phyloP scores from a whole-genome alignment of 441 rosid species.

The Pelargonium cotyledonis region DNA sequence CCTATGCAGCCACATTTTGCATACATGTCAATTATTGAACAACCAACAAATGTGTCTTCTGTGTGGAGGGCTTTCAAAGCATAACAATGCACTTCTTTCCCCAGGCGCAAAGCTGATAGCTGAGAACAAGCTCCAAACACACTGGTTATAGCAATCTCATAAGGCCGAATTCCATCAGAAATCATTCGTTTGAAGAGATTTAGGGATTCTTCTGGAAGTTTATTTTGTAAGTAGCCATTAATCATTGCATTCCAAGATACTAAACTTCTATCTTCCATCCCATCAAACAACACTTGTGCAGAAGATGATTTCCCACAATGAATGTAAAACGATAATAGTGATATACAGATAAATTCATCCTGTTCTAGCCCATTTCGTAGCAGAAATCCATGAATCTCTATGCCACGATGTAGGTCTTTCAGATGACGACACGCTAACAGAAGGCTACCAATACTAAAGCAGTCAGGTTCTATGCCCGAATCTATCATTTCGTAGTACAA shows the following conservation, averaged over 20 bases:
- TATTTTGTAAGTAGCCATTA: constrained; percentile 37
- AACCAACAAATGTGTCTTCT: constrained; percentile 30
- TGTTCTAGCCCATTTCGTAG: constrained; percentile 38
- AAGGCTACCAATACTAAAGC: constrained; percentile 45
- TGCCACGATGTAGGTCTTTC: constrained; percentile 36
- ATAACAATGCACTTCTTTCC: constrained; percentile 46
- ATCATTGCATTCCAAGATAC: constrained; percentile 47
- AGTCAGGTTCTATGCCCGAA: constrained; percentile 40
- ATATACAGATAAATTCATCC: constrained; percentile 36
- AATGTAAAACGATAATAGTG: constrained; percentile 47
- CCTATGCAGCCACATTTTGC: constrained; percentile 39
- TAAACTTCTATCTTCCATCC: constrained; percentile 34
- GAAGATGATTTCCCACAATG: constrained; percentile 34
- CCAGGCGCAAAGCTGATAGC: constrained; percentile 37
- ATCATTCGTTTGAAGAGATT: constrained; percentile 35
- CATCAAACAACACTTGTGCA: constrained; percentile 40
- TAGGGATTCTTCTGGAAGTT: constrained; percentile 37
- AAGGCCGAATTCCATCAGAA: constrained; percentile 29
- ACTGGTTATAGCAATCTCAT: constrained; percentile 29
- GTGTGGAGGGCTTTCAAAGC: constrained; percentile 31
- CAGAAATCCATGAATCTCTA: constrained; percentile 47
- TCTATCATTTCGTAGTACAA: constrained; percentile 36
- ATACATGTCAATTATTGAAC: constrained; percentile 44
- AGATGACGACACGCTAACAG: constrained; percentile 49
- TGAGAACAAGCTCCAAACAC: constrained; percentile 40